Percentiles rank a stretch among this genome's conserved stretches.
phyloP scores from a whole-genome alignment of 345 rosid species.

The Populus pruinosa region DNA sequence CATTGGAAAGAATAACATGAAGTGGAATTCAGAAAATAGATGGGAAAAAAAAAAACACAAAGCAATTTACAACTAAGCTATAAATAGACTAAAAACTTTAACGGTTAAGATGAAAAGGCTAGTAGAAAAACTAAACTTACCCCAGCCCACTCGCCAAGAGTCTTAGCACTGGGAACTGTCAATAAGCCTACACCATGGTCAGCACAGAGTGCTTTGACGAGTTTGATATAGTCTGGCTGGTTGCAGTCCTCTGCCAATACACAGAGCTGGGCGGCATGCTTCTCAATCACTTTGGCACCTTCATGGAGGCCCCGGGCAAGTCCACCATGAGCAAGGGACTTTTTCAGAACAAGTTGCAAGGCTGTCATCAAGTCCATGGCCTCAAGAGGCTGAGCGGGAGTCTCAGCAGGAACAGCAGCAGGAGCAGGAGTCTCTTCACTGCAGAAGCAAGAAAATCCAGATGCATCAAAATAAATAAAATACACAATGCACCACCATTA shows the following conservation, averaged over 20 bases:
- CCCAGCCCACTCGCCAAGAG: slow-evolving; percentile 93
- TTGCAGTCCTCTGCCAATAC: slow-evolving; percentile 84
- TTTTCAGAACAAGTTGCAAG: slow-evolving; percentile 24
- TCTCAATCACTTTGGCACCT: slow-evolving; percentile 73
- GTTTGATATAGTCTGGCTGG: slow-evolving; percentile 78
- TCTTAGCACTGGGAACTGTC: slow-evolving; percentile 76
- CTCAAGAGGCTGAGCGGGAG: slow-evolving; percentile 11
- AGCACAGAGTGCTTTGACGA: slow-evolving; percentile 75
- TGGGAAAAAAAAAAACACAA: background rate
- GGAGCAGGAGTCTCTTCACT: slow-evolving; percentile 21
- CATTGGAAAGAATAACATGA: background rate
- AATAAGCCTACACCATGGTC: slow-evolving; percentile 65
- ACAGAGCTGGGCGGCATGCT: slow-evolving; percentile 67
- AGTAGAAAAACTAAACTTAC: slow-evolving; percentile 39
- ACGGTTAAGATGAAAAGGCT: background rate
- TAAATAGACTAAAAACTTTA: background rate
- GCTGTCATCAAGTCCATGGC: slow-evolving; percentile 31
- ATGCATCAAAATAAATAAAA: background rate
- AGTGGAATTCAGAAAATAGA: background rate
- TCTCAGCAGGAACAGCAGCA: slow-evolving; percentile 4
- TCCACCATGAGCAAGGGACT: slow-evolving; percentile 36
- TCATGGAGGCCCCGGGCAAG: slow-evolving; percentile 75
- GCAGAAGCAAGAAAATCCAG: background rate
- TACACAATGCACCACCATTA: background rate
- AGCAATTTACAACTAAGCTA: background rate